Conservation (phyloP, 2,329 filamentous ascomycete genomes). For the Aspergillus sp. region DNA sequence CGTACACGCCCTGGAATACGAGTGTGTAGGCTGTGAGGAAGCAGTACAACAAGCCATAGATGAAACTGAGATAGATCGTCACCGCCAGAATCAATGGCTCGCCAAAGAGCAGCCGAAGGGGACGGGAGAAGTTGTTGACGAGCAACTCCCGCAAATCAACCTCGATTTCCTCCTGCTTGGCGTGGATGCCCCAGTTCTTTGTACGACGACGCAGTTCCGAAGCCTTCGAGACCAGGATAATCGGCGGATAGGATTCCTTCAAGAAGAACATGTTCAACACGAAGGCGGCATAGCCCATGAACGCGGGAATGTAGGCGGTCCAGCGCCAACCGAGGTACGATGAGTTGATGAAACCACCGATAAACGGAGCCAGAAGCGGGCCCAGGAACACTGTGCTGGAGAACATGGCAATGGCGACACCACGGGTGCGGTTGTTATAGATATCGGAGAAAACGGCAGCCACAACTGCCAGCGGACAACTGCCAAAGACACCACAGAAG, state of each 20-base stretch:
- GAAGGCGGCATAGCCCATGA: slow-evolving; percentile 54
- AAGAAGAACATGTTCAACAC: slow-evolving; percentile 42
- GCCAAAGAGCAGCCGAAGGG: slow-evolving; percentile 41
- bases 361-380: slow-evolving; percentile 52
- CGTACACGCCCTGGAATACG: slow-evolving; percentile 58
- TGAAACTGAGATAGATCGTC: slow-evolving; percentile 43
- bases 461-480: slow-evolving; percentile 43
- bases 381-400: slow-evolving; percentile 56
- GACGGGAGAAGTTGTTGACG: slow-evolving; percentile 50
- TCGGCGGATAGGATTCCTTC: slow-evolving; percentile 56
- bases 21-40: slow-evolving; percentile 42
- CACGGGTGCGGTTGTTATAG: slow-evolving; percentile 45
- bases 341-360: slow-evolving; percentile 52
- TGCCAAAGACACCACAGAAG: slow-evolving; percentile 48
- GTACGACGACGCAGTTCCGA: slow-evolving; percentile 54
- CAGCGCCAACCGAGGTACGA: slow-evolving; percentile 51
- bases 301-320: slow-evolving; percentile 51
- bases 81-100: slow-evolving; percentile 47
- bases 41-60: slow-evolving; percentile 39
- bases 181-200: slow-evolving; percentile 61
- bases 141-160: slow-evolving; percentile 50
- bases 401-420: slow-evolving; percentile 49
- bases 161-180: slow-evolving; percentile 54
- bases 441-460: slow-evolving; percentile 49
- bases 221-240: slow-evolving; percentile 56